Conservation (phyloP, 1,139 yeast species). For the Sugiyamaella novakii region DNA sequence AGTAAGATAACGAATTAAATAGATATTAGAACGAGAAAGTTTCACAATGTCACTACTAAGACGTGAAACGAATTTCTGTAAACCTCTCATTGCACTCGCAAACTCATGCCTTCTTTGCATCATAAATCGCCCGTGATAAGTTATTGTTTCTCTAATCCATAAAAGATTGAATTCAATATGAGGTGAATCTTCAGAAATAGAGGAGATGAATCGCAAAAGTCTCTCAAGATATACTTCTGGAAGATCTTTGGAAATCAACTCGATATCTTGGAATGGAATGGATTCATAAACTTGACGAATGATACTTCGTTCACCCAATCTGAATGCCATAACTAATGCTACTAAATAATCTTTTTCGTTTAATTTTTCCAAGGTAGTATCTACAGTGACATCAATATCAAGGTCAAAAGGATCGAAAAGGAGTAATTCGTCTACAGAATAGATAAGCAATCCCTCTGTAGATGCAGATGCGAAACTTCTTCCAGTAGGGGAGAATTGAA, state of each 20-base stretch:
- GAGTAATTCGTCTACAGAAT: slow-evolving; percentile 72
- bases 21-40: slow-evolving; percentile 57
- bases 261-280: slow-evolving; percentile 74
- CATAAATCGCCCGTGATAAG: slow-evolving; percentile 78
- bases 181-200: slow-evolving; percentile 63
- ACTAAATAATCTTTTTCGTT: slow-evolving; percentile 70
- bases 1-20: slow-evolving; percentile 50
- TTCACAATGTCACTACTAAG: slow-evolving; percentile 72
- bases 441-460: slow-evolving; percentile 87
- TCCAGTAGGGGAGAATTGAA: slow-evolving; percentile 88
- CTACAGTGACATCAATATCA: slow-evolving; percentile 90
- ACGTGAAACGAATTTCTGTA: slow-evolving; percentile 74
- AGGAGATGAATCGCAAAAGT: slow-evolving; percentile 70
- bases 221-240: slow-evolving; percentile 78
- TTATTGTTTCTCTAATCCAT: slow-evolving; percentile 73
- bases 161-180: slow-evolving; percentile 82
- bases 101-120: slow-evolving; percentile 64
- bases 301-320: slow-evolving; percentile 79
- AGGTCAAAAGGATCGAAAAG: slow-evolving; percentile 93
- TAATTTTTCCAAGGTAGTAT: slow-evolving; percentile 63
- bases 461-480: slow-evolving; percentile 93
- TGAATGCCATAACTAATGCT: slow-evolving; percentile 90
- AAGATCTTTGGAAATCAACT: slow-evolving; percentile 62
- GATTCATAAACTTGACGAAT: slow-evolving; percentile 73
- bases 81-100: slow-evolving; percentile 64